Percentiles rank a stretch among this genome's conserved stretches.
These are phyloP conservation scores for Toxicodendron radicans DNA, from an alignment of 345 rosid species.

Conservation along the genomic window DNA sequence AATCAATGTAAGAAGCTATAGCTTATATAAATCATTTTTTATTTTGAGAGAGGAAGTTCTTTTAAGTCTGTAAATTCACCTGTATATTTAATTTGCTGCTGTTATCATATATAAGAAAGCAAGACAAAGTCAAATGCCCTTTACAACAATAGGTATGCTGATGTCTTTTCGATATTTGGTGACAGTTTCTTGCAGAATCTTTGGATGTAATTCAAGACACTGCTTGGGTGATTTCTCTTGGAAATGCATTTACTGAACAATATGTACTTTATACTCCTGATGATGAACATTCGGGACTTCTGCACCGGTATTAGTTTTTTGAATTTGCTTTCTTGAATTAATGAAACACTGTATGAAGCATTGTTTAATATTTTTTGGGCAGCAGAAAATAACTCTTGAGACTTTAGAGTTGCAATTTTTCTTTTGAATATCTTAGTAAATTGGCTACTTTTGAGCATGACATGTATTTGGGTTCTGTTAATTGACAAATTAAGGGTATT, in stretches of 20 bases:
- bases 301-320: conserved; percentile 64
- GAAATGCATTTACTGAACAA: conserved; percentile 81
- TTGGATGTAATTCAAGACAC: conserved; percentile 89
- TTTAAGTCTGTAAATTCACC: neutral
- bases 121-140: neutral
- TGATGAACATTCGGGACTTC: conserved; percentile 90
- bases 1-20: conserved; percentile 62
- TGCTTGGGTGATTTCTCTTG: conserved; percentile 85
- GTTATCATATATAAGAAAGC: neutral
- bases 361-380: neutral
- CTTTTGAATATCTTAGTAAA: no score
- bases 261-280: conserved; percentile 69
- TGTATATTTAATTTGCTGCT: neutral
- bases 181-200: conserved; percentile 93
- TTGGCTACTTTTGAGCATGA: no score
- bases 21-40: neutral
- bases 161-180: conserved; percentile 25
- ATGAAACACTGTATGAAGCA: neutral
- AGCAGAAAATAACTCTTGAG: neutral
- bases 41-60: neutral
- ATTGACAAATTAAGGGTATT: no score
- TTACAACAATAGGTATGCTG: neutral
- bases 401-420: no score
- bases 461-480: no score
- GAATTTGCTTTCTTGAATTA: conserved; percentile 17